A percentile compares a stretch with the other conserved stretches of the same genome.
phyloP scores from a whole-genome alignment of 345 rosid species.

The Hibiscus trionum region DNA sequence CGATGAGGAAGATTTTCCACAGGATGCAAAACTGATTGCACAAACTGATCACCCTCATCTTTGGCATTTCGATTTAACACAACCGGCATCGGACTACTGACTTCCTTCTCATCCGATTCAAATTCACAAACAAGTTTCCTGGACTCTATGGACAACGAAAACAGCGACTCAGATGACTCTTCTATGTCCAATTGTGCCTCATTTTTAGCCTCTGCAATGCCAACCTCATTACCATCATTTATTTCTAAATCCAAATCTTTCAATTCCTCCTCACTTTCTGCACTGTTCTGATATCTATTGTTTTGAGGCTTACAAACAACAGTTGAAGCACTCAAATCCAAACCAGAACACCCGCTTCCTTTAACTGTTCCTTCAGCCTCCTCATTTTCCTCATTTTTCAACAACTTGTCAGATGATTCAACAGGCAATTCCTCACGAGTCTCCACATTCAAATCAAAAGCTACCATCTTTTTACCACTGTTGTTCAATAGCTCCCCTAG shows the following conservation, averaged over 20 bases:
- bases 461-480: constrained; percentile 33
- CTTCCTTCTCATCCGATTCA: constrained; percentile 30
- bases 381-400: constrained; percentile 6
- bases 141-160: constrained; percentile 51
- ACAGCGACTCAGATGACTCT: constrained; percentile 57
- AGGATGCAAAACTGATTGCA: constrained; percentile 40
- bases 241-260: constrained; percentile 17
- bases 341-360: background rate
- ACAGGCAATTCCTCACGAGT: constrained; percentile 21
- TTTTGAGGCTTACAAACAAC: constrained; percentile 10
- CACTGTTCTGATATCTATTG: constrained; percentile 27
- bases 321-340: background rate
- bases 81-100: constrained; percentile 24
- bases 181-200: constrained; percentile 15
- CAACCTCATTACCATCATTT: constrained; percentile 3
- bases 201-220: background rate
- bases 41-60: constrained; percentile 13
- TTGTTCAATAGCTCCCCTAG: constrained; percentile 18
- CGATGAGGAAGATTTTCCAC: constrained; percentile 38
- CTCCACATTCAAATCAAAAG: constrained; percentile 39
- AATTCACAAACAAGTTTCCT: constrained; percentile 25
- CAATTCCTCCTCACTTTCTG: constrained; percentile 15
- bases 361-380: constrained; percentile 4
- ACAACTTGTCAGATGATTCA: constrained; percentile 9
- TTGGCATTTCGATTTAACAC: constrained; percentile 12